Conservation (phyloP, 179 eudicot genomes). For the Drosera spatulata region DNA sequence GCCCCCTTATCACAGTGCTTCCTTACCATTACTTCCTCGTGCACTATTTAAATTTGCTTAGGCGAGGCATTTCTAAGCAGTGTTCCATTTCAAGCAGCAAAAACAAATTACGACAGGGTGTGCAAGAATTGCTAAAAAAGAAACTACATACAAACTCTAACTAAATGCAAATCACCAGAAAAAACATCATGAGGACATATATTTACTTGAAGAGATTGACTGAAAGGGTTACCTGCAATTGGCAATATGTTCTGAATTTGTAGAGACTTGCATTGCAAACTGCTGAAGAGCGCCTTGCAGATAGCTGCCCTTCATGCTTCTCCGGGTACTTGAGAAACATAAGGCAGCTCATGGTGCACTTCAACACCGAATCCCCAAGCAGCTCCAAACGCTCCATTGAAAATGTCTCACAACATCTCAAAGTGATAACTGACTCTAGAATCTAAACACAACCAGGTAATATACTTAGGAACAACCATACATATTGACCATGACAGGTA, state of each 20-base stretch:
- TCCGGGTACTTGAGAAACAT: conserved; percentile 61
- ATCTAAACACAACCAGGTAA: conserved; percentile 25
- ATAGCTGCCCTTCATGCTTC: conserved; percentile 72
- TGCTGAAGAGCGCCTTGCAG: conserved; percentile 41
- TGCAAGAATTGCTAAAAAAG: no score
- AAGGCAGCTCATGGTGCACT: conserved; percentile 69
- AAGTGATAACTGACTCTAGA: conserved; percentile 81
- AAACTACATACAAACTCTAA: neutral
- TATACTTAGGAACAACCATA: neutral
- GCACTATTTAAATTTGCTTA: conserved; percentile 33
- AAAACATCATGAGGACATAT: no score
- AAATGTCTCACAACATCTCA: conserved; percentile 72
- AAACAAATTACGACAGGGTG: neutral
- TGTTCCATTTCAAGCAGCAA: conserved; percentile 26
- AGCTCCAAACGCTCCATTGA: conserved; percentile 89
- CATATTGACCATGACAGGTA: neutral
- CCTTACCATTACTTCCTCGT: conserved; percentile 36
- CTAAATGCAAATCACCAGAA: no score
- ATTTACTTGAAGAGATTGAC: no score
- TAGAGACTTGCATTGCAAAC: conserved; percentile 72
- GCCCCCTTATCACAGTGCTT: conserved; percentile 86
- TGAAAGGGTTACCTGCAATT: conserved; percentile 38
- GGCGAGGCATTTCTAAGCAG: conserved; percentile 50
- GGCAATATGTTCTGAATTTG: conserved; percentile 43
- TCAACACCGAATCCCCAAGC: conserved; percentile 93